Base-by-base conservation (phyloP, 106 monocot species). In the Dendrobium officinale region DNA sequence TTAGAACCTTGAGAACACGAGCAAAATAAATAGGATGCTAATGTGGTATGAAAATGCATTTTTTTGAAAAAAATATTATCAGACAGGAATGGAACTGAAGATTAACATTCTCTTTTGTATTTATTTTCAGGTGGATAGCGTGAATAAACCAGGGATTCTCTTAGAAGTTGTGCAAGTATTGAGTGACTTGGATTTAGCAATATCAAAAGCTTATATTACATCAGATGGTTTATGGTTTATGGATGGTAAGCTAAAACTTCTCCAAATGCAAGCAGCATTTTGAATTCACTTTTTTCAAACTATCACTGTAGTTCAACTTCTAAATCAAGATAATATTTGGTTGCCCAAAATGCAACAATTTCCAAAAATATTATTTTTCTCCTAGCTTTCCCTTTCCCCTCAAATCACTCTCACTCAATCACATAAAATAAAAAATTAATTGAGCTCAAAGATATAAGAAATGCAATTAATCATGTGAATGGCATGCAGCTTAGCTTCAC, bases 221-320 rank as follows among this genome's bases (percentile, higher is more conserved):
- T 94, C 96, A 18, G 94, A 97, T 88, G 92, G 92, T 1, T 87
- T 89, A 66, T 97, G 93, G 93, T 97, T 97, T 81, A 90, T 97
- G 94, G 96, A 97, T 79, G 93, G 93, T 97, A 85, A 84, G 79
- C 16, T 70, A 0, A n/a, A 41, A 66, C 6, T 79, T 42, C 9
- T 75, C 47, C 47, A 47, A 75, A 47, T 74, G 20, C 43, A 31
- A 42, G 42, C 42, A 42, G 43, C 43, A 74, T 24, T 47, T 47
- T 75, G 19, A 75, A 22, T 47, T 42, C 75, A 47, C 9, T 26
- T 75, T 48, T 75, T 20, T 24, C 16, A 10, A 75, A 48, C 20
- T 19, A 44, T 6, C 40, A 73, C 17, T 73, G 11, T 22, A 9
- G n/a, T 48, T 75, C 17, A 22, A 47, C 24, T 75, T 48, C 26